phyloP scores from a whole-genome alignment of 768 basidiomycete genomes.

The Mycena chlorophos region DNA sequence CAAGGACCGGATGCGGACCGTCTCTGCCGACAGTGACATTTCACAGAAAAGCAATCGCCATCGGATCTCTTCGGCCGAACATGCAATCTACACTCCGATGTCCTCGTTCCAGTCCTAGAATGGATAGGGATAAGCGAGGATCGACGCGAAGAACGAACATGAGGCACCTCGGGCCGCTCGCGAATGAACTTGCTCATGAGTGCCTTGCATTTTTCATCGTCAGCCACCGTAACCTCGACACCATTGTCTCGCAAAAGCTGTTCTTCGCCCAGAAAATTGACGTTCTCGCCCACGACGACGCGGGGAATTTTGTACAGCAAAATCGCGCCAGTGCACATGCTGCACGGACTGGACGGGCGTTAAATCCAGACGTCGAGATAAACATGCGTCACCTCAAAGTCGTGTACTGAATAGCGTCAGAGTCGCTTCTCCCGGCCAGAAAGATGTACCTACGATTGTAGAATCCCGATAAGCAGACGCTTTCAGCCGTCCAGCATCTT shows the following conservation, averaged over 20 bases:
- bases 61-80: background rate
- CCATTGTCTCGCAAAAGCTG: conserved; percentile 51
- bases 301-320: conserved; percentile 64
- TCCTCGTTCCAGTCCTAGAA: background rate
- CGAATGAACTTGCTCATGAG: conserved; percentile 51
- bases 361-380: background rate
- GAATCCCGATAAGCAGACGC: conserved; percentile 45
- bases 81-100: background rate
- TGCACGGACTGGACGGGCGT: conserved; percentile 49
- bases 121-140: background rate
- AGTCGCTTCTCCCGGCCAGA: background rate
- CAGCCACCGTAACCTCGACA: conserved; percentile 53
- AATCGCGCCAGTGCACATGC: conserved; percentile 66
- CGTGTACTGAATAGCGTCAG: conserved; percentile 31
- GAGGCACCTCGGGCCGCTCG: conserved; percentile 11
- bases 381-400: conserved; percentile 32
- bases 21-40: background rate
- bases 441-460: conserved; percentile 50
- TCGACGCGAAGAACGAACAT: background rate
- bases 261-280: conserved; percentile 55
- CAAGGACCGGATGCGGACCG: background rate
- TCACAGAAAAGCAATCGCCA: too few species aligned
- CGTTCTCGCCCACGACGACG: conserved; percentile 66
- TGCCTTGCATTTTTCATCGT: conserved; percentile 51
- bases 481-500: conserved; percentile 52